Base-by-base conservation (phyloP, 164 flowering plant genomes). In the Macadamia integrifolia region DNA sequence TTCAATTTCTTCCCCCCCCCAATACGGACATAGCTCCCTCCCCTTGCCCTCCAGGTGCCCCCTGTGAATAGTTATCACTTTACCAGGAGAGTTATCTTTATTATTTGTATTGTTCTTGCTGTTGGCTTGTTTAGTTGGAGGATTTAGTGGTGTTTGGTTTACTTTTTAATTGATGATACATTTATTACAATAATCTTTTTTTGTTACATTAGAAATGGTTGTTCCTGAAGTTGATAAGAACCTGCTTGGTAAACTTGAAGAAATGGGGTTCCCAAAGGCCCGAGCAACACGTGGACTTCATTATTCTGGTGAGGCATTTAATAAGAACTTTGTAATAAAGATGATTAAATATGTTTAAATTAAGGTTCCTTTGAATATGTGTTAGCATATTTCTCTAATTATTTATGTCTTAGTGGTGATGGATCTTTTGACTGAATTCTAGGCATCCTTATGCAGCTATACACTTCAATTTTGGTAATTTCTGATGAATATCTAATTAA, bases 231-330 rank as follows among this genome's bases (percentile, higher is more conserved):
- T 94, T 62, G 82, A 89, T 73, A 78, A 82, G 76, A 82, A 87
- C 32, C 68, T 94, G 65, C 86, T 94, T 28, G 83, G 75, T 67
- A 95, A 94, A 76, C 92, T 94, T 62, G 95, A 88, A 77, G 77
- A 71, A 55, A 94, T 94, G 99, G 99, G 95, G 31, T 94, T 94
- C 70, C 72, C 95, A 14, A 74, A 75, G n/a, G 86, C 89, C 67
- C 82, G 88, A 48, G 97, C 96, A 6, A 92, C 88, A 35, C 81
- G 98, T 9, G 97, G 97, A 58, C 97, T 94, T 71, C 88, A 90
- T 76, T 92, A 60, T 76, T 88, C 97, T 70, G 97, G 98, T 93
- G 71, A 81, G 81, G 4, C 30, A 31, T 58, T 61, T 74, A 1
- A 44, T 23, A 30, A 17, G 55, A 60, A 49, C 15, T 35, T 31